Evolutionary conservation across 2,329 filamentous ascomycete genomes (phyloP).

Genomic region (Aureobasidium musti): DNA sequence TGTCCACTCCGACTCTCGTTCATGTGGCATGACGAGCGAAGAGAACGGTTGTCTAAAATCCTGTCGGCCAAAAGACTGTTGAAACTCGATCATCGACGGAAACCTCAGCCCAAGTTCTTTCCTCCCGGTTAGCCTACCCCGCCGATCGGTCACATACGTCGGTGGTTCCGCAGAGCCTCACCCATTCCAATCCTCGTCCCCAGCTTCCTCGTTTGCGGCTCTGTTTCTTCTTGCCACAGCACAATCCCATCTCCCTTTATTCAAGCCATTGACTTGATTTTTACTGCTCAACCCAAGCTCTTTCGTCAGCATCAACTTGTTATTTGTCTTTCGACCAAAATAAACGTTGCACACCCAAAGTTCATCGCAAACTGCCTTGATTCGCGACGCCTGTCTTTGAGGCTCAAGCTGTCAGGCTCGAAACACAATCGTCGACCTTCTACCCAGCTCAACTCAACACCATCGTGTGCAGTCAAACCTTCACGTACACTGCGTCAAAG

Average conservation of each 20-base stretch:
- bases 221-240: constrained; percentile 18
- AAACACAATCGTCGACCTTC: neutral
- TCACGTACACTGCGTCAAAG: neutral
- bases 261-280: constrained; percentile 10
- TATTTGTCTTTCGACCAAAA: neutral
- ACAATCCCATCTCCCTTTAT: constrained; percentile 13
- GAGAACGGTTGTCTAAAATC: neutral
- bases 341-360: neutral
- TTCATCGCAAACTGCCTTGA: neutral
- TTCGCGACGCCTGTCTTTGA: constrained; percentile 1
- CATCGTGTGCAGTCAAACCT: neutral
- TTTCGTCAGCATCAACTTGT: neutral
- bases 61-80: neutral
- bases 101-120: neutral
- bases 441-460: neutral
- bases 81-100: neutral
- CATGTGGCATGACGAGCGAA: neutral
- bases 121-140: neutral
- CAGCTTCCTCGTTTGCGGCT: constrained; percentile 23
- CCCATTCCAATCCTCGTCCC: constrained; percentile 19
- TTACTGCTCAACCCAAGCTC: neutral
- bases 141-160: constrained; percentile 12
- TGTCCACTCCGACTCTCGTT: neutral
- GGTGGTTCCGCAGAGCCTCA: constrained; percentile 21
- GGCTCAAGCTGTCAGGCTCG: constrained; percentile 16